These are phyloP conservation scores for Adenanthera pavonina DNA, from an alignment of 306 rosid genomes.

Conservation along the genomic window DNA sequence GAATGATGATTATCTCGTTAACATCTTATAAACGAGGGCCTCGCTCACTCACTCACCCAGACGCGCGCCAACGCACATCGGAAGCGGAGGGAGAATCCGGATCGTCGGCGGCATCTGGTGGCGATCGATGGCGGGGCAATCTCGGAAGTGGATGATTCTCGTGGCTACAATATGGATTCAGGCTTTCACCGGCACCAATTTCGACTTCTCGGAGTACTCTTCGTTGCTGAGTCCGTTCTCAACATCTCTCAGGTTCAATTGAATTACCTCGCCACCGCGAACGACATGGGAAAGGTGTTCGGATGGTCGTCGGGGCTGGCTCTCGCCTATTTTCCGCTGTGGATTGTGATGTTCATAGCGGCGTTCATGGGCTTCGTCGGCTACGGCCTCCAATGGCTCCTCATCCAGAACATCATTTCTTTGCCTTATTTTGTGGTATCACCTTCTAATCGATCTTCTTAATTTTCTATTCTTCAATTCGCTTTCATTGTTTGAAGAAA, in stretches of 20 bases:
- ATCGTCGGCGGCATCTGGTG: not conserved
- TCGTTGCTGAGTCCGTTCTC: conserved; percentile 68
- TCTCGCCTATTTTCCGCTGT: conserved; percentile 62
- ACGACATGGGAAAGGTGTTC: conserved; percentile 81
- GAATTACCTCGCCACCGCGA: conserved; percentile 81
- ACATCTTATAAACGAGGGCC: not conserved
- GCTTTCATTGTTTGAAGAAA: not conserved
- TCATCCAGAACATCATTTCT: conserved; percentile 52
- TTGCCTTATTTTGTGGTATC: conserved; percentile 85
- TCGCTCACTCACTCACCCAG: not conserved
- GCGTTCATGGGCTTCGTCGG: conserved; percentile 82
- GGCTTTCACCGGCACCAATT: conserved; percentile 90
- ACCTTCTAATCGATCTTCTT: not conserved
- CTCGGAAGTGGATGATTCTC: conserved; percentile 85
- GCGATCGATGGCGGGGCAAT: conserved; percentile 79
- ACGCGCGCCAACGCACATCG: not conserved
- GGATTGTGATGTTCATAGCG: conserved; percentile 69
- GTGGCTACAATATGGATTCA: conserved; percentile 93
- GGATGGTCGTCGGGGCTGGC: conserved; percentile 95
- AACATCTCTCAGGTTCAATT: conserved; percentile 78
- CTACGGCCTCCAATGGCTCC: conserved; percentile 86
- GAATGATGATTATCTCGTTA: not conserved
- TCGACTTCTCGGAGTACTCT: conserved; percentile 90
- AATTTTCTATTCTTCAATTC: not conserved
- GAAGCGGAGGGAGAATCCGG: not conserved